Percentiles rank a stretch among this genome's conserved stretches.
Evolutionary conservation across 352 stramenopile genomes (phyloP).

Genomic region (Pythium dissimile): DNA sequence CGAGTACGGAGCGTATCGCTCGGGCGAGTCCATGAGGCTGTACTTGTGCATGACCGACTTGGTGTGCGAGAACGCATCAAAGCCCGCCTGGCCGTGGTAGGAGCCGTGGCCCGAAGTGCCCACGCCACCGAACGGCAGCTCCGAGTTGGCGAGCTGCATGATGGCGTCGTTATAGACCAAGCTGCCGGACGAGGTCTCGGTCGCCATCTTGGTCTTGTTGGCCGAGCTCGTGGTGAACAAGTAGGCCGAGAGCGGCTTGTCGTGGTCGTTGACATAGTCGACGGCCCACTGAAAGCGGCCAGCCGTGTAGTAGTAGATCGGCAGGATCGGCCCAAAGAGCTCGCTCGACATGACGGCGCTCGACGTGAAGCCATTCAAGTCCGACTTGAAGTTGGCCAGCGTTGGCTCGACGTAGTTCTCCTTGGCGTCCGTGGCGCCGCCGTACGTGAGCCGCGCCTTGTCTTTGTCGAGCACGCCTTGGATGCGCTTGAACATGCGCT

Average conservation of each 20-base stretch:
- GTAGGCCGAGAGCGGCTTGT: conserved; percentile 31
- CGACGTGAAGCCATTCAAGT: conserved; percentile 36
- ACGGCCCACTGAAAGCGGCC: conserved; percentile 24
- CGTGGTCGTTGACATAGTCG: conserved; percentile 22
- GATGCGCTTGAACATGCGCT: conserved; percentile 54
- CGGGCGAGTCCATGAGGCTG: conserved; percentile 47
- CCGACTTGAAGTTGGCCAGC: conserved; percentile 80
- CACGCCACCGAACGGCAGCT: conserved; percentile 35
- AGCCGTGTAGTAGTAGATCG: conserved; percentile 80
- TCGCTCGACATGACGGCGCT: conserved; percentile 88
- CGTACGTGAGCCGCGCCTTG: conserved; percentile 48
- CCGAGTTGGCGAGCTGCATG: conserved; percentile 24
- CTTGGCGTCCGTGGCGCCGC: conserved; percentile 54
- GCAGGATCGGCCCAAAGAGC: conserved; percentile 96
- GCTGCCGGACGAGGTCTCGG: conserved; percentile 26
- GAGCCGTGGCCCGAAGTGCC: conserved; percentile 71
- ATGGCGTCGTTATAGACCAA: conserved; percentile 31
- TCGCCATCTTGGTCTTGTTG: conserved; percentile 15
- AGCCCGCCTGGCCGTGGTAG: conserved; percentile 82
- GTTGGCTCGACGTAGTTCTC: conserved; percentile 86
- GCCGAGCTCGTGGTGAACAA: conserved; percentile 19
- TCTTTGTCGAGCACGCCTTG: conserved; percentile 24
- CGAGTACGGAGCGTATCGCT: conserved; percentile 60
- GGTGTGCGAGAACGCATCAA: conserved; percentile 74
- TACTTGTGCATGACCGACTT: conserved; percentile 75